A percentile compares a stretch with the other conserved stretches of the same genome.
These are phyloP conservation scores for Marvania coccoides DNA, from an alignment of 139 green algal species.

Conservation along the genomic window DNA sequence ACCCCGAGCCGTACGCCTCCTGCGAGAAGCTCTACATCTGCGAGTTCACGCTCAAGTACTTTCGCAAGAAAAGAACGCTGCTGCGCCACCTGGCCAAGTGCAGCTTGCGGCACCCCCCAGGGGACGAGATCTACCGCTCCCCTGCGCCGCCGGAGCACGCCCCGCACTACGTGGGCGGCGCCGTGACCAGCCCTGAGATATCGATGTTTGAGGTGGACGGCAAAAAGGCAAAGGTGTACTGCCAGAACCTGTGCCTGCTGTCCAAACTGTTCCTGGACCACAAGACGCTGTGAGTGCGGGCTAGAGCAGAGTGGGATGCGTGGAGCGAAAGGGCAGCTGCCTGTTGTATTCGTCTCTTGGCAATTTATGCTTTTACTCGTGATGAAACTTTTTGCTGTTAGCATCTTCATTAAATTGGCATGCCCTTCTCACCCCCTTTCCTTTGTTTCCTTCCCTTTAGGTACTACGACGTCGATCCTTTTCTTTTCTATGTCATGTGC, in stretches of 20 bases:
- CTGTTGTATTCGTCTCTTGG: too few relatives aligned
- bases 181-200: conserved; percentile 42
- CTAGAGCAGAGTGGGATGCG: too few relatives aligned
- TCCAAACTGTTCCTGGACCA: conserved; percentile 99
- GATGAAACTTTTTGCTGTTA: too few relatives aligned
- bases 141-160: conserved; percentile 27
- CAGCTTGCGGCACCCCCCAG: conserved; percentile 44
- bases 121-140: conserved; percentile 80
- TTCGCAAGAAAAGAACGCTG: conserved; percentile 51
- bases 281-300: conserved; percentile 99
- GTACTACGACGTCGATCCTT: conserved; percentile 99
- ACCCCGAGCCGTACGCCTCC: conserved; percentile 43
- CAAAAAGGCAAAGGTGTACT: conserved; percentile 67
- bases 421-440: too few relatives aligned
- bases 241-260: conserved; percentile 96
- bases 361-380: too few relatives aligned
- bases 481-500: conserved; percentile 99
- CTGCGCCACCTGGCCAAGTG: conserved; percentile 50
- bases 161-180: conserved; percentile 31
- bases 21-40: conserved; percentile 84
- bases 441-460: too few relatives aligned
- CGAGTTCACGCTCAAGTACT: conserved; percentile 80
- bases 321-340: too few relatives aligned
- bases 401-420: too few relatives aligned
- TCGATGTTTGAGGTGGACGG: conserved; percentile 78